Evolutionary conservation across 140 eudicot species (phyloP), one percentile per base, ranked within the genome.

Genomic region (Senecio squalidus): DNA sequence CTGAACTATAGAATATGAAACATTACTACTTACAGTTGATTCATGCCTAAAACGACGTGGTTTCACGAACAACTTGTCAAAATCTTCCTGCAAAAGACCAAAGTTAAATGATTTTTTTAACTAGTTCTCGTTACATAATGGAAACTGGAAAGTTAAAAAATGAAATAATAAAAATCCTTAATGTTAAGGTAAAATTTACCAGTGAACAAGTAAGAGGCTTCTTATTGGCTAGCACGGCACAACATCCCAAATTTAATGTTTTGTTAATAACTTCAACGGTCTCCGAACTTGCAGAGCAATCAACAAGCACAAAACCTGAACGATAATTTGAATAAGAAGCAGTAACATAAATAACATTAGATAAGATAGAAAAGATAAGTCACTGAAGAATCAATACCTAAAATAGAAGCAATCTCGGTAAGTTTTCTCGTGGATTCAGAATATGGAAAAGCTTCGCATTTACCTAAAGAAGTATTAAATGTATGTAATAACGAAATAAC

Each of bases 221-320:
- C 77, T 91, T 91, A 76, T 91, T 91, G 62, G 98, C 98, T 62
- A 91, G 71, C 48, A 88, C 99, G 64, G 75, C 79, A 71, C 87
- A 84, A 38, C 96, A 69, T 46, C 88, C 95, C 17, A 74, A 70
- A 26, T 69, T 71, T 38, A 82, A 64, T 60, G 68, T 77, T 34
- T 69, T 70, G 43, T 49, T 81, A 60, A 92, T 74, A 66, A 88
- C 49, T 54, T 15, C 76, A 68, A 76, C 34, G 11, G 95, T 87
- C 49, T 84, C 87, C 45, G 89, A 68, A 80, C 96, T 92, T 34
- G 99, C 96, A 62, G 99, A 81, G 82, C 99, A 92, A 79, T 92
- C 99, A 53, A 84, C 84, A 64, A 84, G 55, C 58, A 78, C 77
- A 75, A 87, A 81, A 50, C 89, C 99, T 92, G 83, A 68, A 46